Percentiles rank a stretch among this genome's conserved stretches.
Evolutionary conservation across 2,329 filamentous ascomycete genomes (phyloP).

Genomic region (Trichoderma sp.): DNA sequence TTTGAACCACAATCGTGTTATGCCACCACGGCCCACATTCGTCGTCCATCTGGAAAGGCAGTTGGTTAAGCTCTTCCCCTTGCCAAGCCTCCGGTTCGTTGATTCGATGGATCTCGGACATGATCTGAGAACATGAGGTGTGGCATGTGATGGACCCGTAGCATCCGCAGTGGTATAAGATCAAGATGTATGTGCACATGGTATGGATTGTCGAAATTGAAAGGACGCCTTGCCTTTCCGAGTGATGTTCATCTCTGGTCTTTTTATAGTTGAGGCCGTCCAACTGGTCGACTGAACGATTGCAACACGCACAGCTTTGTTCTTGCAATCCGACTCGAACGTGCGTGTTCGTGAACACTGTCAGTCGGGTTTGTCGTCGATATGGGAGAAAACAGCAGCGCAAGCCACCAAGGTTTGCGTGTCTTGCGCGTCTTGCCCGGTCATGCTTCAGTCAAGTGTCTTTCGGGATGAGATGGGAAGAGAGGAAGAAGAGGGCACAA

Average conservation of each 20-base stretch:
- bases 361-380: neutral
- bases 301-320: neutral
- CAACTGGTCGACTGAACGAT: neutral
- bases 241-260: neutral
- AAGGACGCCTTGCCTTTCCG: neutral
- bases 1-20: conserved; percentile 10
- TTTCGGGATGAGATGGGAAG: neutral
- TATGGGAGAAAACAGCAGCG: neutral
- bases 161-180: conserved; percentile 31
- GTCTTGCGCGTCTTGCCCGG: neutral
- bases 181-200: conserved; percentile 34
- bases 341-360: neutral
- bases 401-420: neutral
- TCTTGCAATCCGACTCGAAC: neutral
- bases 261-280: neutral
- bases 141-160: conserved; percentile 27
- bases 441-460: neutral
- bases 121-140: conserved; percentile 26
- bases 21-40: conserved; percentile 29
- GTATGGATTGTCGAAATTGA: neutral
- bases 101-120: conserved; percentile 31
- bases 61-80: conserved; percentile 21
- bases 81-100: conserved; percentile 30
- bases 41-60: conserved; percentile 30
- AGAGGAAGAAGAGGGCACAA: neutral